These are phyloP conservation scores for Sungouiozyma intestinalis DNA, from an alignment of 805 yeast species.

Conservation along the genomic window DNA sequence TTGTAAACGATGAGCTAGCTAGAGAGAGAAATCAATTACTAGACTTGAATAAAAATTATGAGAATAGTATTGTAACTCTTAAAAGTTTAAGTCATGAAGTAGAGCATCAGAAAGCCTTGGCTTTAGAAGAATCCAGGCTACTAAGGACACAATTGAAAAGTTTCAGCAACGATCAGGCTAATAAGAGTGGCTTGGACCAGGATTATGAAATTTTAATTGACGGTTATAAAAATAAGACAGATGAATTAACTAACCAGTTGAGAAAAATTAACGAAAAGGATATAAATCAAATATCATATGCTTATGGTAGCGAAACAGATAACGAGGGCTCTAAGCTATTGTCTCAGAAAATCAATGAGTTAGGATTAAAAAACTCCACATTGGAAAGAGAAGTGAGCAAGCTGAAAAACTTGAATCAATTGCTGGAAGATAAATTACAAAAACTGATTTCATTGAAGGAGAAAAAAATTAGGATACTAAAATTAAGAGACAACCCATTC, in stretches of 20 bases:
- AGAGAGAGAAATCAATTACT: conserved; percentile 31
- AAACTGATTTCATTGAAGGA: conserved; percentile 28
- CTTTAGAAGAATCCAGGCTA: conserved; percentile 49
- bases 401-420: conserved; percentile 28
- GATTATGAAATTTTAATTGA: conserved; percentile 34
- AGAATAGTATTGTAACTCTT: conserved; percentile 20
- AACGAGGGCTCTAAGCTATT: conserved; percentile 19
- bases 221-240: conserved; percentile 44
- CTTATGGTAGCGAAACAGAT: conserved; percentile 10
- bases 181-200: conserved; percentile 6
- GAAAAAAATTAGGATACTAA: conserved; percentile 42
- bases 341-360: conserved; percentile 24
- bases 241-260: conserved; percentile 33
- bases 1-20: conserved; percentile 28
- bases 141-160: conserved; percentile 44
- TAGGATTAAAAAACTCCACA: conserved; percentile 35
- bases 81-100: conserved; percentile 33
- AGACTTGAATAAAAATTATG: conserved; percentile 21
- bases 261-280: conserved; percentile 25
- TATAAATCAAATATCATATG: conserved; percentile 8
- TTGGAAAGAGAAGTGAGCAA: conserved; percentile 30
- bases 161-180: conserved; percentile 14
- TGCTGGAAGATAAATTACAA: conserved; percentile 31
- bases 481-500: conserved; percentile 58
- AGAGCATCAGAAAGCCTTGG: conserved; percentile 41